phyloP scores from a whole-genome alignment of 192 early-diverging fungal species.

The Geranomyces variabilis region DNA sequence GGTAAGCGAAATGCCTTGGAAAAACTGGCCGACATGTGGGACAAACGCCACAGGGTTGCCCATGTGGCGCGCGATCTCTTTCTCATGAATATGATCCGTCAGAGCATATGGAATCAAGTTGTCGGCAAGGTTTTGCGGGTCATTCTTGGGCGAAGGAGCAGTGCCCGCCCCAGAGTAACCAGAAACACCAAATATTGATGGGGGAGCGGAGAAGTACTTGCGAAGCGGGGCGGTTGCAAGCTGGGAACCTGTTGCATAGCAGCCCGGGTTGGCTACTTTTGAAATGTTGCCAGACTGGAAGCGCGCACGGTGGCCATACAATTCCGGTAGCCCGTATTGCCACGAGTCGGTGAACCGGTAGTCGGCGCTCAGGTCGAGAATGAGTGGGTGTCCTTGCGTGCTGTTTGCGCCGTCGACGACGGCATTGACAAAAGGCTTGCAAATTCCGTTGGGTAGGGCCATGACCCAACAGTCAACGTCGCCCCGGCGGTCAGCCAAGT shows the following conservation, averaged over 20 bases:
- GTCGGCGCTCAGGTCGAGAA: slow-evolving; percentile 92
- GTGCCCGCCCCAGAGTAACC: slow-evolving; percentile 99
- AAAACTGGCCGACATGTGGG: slow-evolving; percentile 88
- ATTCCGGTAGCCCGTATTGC: slow-evolving; percentile 77
- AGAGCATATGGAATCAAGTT: slow-evolving; percentile 92
- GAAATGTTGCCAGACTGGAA: slow-evolving; percentile 52
- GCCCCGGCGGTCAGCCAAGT: slow-evolving; percentile 57
- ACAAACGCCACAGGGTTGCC: slow-evolving; percentile 71
- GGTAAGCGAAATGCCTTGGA: slow-evolving; percentile 93
- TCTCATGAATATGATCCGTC: slow-evolving; percentile 95
- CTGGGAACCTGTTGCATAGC: slow-evolving; percentile 98
- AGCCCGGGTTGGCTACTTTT: slow-evolving; percentile 91
- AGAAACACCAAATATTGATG: slow-evolving; percentile 89
- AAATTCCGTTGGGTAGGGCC: slow-evolving; percentile 94
- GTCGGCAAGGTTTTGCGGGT: slow-evolving; percentile 79
- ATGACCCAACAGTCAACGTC: slow-evolving; percentile 96
- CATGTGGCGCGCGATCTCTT: slow-evolving; percentile 80
- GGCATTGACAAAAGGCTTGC: slow-evolving; percentile 88
- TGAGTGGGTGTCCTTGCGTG: slow-evolving; percentile 58
- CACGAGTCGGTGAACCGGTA: slow-evolving; percentile 86
- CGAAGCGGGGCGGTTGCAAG: slow-evolving; percentile 82
- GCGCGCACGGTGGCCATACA: slow-evolving; percentile 66
- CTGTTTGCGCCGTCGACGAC: slow-evolving; percentile 40
- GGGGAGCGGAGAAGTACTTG: slow-evolving; percentile 33
- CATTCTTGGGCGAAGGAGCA: slow-evolving; percentile 94